Conservation (phyloP, 768 basidiomycete species). For the Mycena vitilis region DNA sequence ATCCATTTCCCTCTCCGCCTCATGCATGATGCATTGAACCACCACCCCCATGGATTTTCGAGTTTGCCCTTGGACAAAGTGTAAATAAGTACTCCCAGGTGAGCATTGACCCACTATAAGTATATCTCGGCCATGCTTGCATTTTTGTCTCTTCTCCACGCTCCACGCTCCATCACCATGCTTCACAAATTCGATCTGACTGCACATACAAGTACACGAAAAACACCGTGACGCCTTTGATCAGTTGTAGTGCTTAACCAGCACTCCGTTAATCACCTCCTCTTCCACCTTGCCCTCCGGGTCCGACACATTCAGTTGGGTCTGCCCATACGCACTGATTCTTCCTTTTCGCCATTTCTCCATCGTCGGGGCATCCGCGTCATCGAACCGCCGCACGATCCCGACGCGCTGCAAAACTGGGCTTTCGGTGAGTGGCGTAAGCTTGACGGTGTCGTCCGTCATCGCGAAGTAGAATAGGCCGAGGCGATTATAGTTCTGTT, state of each 20-base stretch:
- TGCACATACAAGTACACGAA: too few species aligned
- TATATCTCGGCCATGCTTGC: too few species aligned
- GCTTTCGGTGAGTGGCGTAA: constrained; percentile 59
- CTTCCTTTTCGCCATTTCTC: constrained; percentile 64
- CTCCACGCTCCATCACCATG: too few species aligned
- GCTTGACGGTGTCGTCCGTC: constrained; percentile 61
- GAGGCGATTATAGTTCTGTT: constrained; percentile 59
- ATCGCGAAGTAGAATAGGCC: constrained; percentile 70
- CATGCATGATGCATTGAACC: too few species aligned
- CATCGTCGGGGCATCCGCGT: constrained; percentile 61
- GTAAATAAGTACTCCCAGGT: too few species aligned
- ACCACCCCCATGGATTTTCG: too few species aligned
- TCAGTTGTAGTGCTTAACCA: constrained; percentile 70
- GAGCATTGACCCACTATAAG: too few species aligned
- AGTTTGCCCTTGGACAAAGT: too few species aligned
- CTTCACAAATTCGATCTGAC: too few species aligned
- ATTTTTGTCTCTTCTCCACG: too few species aligned
- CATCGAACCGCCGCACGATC: constrained; percentile 50
- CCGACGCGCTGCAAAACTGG: constrained; percentile 61
- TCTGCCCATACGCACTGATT: constrained; percentile 64
- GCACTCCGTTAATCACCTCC: constrained; percentile 64
- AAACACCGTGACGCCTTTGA: too few species aligned
- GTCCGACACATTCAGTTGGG: constrained; percentile 48
- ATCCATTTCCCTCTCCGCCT: too few species aligned
- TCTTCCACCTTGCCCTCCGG: constrained; percentile 61